A percentile compares a stretch with the other conserved stretches of the same genome.
Conservation (phyloP, 768 basidiomycete genomes). For the Trametes cingulata region DNA sequence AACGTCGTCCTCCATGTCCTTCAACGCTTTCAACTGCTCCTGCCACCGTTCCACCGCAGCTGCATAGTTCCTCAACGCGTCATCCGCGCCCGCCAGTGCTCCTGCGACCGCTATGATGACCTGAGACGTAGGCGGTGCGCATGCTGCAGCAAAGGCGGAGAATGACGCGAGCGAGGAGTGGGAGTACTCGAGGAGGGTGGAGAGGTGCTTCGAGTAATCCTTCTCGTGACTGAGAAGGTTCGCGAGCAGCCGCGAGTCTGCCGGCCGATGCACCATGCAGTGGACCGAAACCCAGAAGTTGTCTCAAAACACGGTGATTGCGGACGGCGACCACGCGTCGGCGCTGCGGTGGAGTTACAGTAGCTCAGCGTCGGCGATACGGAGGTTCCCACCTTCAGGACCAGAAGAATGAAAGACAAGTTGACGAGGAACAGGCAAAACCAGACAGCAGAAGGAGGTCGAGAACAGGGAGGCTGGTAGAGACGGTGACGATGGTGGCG, state of each 20-base stretch:
- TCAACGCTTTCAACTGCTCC: constrained; percentile 58
- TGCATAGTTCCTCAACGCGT: constrained; percentile 64
- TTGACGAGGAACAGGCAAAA: too few relatives aligned
- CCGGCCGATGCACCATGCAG: constrained; percentile 68
- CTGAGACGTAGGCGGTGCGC: constrained; percentile 53
- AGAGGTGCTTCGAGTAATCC: constrained; percentile 64
- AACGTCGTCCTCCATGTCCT: constrained; percentile 72
- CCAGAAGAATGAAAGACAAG: too few relatives aligned
- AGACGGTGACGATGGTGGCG: background rate
- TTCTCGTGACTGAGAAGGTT: constrained; percentile 72
- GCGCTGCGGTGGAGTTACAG: background rate
- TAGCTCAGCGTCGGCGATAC: too few relatives aligned
- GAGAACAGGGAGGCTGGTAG: too few relatives aligned
- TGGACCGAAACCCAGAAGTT: too few relatives aligned
- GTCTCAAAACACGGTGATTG: background rate
- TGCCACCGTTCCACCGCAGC: constrained; percentile 65
- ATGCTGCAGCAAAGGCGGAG: constrained; percentile 72
- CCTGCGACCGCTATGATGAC: constrained; percentile 56
- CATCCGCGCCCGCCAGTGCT: constrained; percentile 62
- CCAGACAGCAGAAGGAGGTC: background rate
- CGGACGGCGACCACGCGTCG: background rate
- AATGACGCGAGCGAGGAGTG: constrained; percentile 64
- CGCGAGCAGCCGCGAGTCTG: constrained; percentile 70
- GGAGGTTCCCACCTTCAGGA: too few relatives aligned
- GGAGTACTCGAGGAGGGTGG: constrained; percentile 57